A percentile compares a stretch with the other conserved stretches of the same genome.
Conservation (phyloP, 176 grass and related monocot genomes). For the Lolium rigidum region DNA sequence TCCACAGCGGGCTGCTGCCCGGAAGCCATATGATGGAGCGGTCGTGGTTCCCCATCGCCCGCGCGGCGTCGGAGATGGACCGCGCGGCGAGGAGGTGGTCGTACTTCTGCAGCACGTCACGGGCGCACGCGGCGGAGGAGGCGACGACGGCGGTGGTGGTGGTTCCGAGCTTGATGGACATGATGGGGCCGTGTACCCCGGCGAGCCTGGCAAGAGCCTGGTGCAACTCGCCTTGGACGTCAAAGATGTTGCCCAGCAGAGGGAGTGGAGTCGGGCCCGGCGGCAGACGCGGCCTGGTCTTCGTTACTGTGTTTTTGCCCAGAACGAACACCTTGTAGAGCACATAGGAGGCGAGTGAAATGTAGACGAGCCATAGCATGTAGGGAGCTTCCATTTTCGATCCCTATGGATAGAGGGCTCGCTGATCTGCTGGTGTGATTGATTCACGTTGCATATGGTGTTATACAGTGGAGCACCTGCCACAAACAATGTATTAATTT, state of each 20-base stretch:
- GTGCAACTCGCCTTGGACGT: constrained; percentile 46
- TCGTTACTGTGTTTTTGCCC: background rate
- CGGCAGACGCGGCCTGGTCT: constrained; percentile 16
- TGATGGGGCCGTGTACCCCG: constrained; percentile 46
- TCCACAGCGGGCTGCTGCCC: constrained; percentile 42
- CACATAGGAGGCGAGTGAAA: constrained; percentile 43
- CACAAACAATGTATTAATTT: too few species aligned
- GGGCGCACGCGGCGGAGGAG: constrained; percentile 49
- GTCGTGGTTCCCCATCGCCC: constrained; percentile 47
- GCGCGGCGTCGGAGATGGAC: constrained; percentile 40
- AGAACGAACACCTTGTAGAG: constrained; percentile 38
- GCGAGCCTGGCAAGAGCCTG: constrained; percentile 50
- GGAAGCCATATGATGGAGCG: constrained; percentile 49
- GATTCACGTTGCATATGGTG: too few species aligned
- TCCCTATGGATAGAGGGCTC: too few species aligned
- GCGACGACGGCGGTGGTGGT: constrained; percentile 35
- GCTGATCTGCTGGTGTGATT: too few species aligned
- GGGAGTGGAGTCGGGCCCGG: constrained; percentile 41
- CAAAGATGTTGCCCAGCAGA: constrained; percentile 55
- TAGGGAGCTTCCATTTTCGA: constrained; percentile 43
- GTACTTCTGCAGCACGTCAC: constrained; percentile 54
- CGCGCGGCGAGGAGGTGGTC: constrained; percentile 49
- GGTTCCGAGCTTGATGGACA: constrained; percentile 53
- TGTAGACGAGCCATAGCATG: constrained; percentile 37
- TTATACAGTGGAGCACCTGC: too few species aligned